Evolutionary conservation across 1,284 basidiomycete genomes (phyloP).

Genomic region (Butyriboletus appendiculatus): DNA sequence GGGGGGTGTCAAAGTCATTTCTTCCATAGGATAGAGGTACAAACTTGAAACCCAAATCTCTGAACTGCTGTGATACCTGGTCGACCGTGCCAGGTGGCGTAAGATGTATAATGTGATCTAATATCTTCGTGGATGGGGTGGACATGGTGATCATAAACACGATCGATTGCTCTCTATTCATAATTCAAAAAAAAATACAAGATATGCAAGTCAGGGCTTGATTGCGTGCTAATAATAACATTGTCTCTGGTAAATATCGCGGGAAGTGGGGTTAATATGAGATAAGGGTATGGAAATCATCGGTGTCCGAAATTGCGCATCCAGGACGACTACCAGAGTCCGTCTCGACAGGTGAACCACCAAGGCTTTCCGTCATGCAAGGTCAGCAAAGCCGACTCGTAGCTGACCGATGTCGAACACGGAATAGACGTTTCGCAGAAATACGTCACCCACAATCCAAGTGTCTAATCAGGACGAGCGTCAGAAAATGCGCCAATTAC

Average conservation of each 20-base stretch:
- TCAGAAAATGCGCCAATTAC: not conserved
- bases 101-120: constrained; percentile 73
- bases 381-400: constrained; percentile 30
- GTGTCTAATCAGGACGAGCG: constrained; percentile 6
- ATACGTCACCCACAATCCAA: constrained; percentile 33
- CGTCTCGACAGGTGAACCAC: not conserved
- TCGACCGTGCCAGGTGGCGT: constrained; percentile 58
- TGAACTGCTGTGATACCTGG: constrained; percentile 52
- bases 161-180: not conserved
- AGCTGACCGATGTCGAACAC: constrained; percentile 29
- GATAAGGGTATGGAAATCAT: not conserved
- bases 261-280: not conserved
- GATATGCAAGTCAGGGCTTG: not conserved
- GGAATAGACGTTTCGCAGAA: constrained; percentile 33
- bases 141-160: constrained; percentile 10
- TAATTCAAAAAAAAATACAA: not conserved
- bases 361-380: constrained; percentile 17
- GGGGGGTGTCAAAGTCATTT: not conserved
- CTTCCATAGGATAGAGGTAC: constrained; percentile 10
- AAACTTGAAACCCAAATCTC: constrained; percentile 65
- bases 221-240: not conserved
- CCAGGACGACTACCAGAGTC: constrained; percentile 4
- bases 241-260: not conserved
- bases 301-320: not conserved
- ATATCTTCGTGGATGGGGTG: constrained; percentile 44